Base-by-base conservation (phyloP, 1,139 yeast genomes). In the Pichia sp. region DNA sequence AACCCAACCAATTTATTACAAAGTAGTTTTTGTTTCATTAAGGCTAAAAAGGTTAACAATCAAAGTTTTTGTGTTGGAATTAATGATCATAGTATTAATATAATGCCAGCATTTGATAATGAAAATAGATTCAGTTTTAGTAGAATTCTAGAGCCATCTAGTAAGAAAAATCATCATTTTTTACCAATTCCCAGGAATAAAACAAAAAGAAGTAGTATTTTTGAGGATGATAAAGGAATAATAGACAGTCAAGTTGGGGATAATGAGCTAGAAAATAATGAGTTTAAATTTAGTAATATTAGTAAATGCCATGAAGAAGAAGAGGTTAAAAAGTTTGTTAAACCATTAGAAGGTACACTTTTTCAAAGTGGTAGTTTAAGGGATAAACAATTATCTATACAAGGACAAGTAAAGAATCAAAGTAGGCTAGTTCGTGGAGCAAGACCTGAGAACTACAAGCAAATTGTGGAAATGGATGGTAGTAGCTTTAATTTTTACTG, bases 11-110 rank as follows among this genome's bases (percentile, higher is more conserved):
- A 14, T 11, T 58, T 77, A 43, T 53, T 75, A 1, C 69, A 70
- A 45, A 74, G 79, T 0, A 64, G 67, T 0, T 75, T 74, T 58
- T 77, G 81, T 56, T 70, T 76, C 11, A 65, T 73, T 8, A 67
- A 68, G 48, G 45, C 59, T 22, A 28, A 41, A 5, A 29, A 16
- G 42, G 55, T 10, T 53, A 58, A 11, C 1, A 29, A 29, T 5
- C 16, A 62, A 66, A 72, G 79, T 47, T 71, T 67, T 53, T 77
- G 82, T 58, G 53, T 75, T 19, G 68, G 67, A 50, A 66, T 76
- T 18, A 61, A 61, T 36, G 66, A 67, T 4, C 68, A 29, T 18
- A 43, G 52, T 2, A 46, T 58, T 8, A 56, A 54, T 9, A 53
- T 60, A 10, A 38, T 53, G 13, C 60, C 62, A 5, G 52, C 61